phyloP scores from a whole-genome alignment of 768 basidiomycete species.

The Lentinula lateritia region DNA sequence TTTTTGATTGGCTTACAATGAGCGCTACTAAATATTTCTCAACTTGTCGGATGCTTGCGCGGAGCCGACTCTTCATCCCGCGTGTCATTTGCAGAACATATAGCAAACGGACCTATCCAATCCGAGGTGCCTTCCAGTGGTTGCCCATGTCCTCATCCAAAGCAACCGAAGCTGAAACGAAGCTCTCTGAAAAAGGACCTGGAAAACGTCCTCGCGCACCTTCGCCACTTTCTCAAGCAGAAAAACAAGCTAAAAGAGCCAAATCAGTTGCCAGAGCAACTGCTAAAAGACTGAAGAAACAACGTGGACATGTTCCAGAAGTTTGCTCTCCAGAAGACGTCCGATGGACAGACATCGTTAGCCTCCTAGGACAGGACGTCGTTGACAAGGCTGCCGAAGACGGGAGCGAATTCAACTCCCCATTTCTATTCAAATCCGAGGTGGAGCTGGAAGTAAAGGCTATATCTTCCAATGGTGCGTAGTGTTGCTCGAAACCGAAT shows the following conservation, averaged over 20 bases:
- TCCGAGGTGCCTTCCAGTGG: constrained; percentile 7
- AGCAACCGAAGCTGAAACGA: not conserved
- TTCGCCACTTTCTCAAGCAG: not conserved
- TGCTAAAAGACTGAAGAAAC: not conserved
- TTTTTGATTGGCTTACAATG: not conserved
- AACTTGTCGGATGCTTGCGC: not conserved
- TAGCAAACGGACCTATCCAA: not conserved
- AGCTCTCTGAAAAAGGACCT: not conserved
- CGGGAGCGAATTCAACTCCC: constrained; percentile 51
- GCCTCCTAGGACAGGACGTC: constrained; percentile 55
- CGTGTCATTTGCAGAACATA: not conserved
- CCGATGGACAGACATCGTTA: constrained; percentile 62
- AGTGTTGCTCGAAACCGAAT: constrained; percentile 5
- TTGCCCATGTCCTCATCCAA: constrained; percentile 1
- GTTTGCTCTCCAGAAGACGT: constrained; percentile 72
- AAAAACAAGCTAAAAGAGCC: constrained; percentile 1
- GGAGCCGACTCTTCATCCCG: not conserved
- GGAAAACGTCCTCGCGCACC: constrained; percentile 4
- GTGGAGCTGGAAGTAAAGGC: constrained; percentile 60
- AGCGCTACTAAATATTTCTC: not conserved
- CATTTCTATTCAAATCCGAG: constrained; percentile 54
- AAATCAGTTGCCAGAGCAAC: not conserved
- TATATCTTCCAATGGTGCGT: constrained; percentile 58
- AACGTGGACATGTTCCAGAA: constrained; percentile 26
- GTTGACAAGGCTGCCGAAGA: constrained; percentile 45